These are phyloP conservation scores for Inga laurina DNA, from an alignment of 306 rosid species.

Conservation along the genomic window DNA sequence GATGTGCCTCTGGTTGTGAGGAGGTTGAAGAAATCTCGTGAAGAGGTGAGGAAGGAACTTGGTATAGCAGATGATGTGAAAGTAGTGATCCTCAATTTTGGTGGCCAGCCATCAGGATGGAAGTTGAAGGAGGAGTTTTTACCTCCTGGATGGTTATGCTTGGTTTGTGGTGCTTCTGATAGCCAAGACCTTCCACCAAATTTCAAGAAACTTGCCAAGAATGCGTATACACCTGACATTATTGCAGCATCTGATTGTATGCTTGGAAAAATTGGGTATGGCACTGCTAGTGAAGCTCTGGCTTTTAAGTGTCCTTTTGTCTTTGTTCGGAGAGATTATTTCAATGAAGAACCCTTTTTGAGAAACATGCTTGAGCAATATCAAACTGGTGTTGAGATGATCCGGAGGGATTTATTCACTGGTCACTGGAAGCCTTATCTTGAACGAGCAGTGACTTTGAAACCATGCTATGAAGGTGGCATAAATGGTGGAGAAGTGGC, in stretches of 20 bases:
- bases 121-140: constrained; percentile 83
- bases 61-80: constrained; percentile 66
- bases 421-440: constrained; percentile 99
- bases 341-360: constrained; percentile 96
- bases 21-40: constrained; percentile 80
- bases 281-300: constrained; percentile 92
- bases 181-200: constrained; percentile 76
- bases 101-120: constrained; percentile 99
- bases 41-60: constrained; percentile 91
- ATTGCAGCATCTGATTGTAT: constrained; percentile 96
- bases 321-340: constrained; percentile 96
- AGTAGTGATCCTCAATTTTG: constrained; percentile 89
- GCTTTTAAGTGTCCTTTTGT: constrained; percentile 93
- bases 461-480: constrained; percentile 93
- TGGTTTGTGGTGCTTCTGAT: constrained; percentile 97
- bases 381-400: constrained; percentile 99
- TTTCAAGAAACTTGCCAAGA: constrained; percentile 72
- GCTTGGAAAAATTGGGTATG: constrained; percentile 99
- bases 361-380: constrained; percentile 96
- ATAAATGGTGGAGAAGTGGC: constrained; percentile 97
- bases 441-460: constrained; percentile 92
- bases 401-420: constrained; percentile 88
- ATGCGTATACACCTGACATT: constrained; percentile 91
- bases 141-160: constrained; percentile 90
- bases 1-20: constrained; percentile 96